These are phyloP conservation scores for Circinella umbellata DNA, from an alignment of 371 early-diverging fungal species.

Conservation along the genomic window DNA sequence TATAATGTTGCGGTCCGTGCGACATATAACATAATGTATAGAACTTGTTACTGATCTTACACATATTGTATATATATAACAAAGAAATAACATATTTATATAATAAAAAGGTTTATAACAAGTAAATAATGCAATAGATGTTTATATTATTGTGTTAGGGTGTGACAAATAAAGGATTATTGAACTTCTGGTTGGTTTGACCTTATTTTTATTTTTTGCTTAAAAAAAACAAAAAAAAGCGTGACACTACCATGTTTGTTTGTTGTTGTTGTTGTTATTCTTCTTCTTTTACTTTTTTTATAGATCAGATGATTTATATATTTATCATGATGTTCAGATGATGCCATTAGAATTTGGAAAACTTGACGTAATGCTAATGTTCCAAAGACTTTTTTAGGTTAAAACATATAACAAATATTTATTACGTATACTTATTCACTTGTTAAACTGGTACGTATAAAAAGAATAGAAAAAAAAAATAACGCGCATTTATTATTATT, in stretches of 20 bases:
- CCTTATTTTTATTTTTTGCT: too few relatives aligned
- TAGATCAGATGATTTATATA: neutral
- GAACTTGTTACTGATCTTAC: too few relatives aligned
- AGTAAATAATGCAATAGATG: too few relatives aligned
- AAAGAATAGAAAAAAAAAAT: too few relatives aligned
- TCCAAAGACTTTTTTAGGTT: too few relatives aligned
- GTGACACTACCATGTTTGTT: neutral
- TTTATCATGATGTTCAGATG: conserved; percentile 2
- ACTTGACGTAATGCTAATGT: neutral
- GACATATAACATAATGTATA: neutral
- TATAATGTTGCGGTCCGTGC: neutral
- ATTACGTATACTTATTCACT: neutral
- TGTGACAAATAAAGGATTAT: neutral
- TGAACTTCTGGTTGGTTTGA: too few relatives aligned
- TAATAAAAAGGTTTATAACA: too few relatives aligned
- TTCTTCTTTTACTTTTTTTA: too few relatives aligned
- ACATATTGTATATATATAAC: too few relatives aligned
- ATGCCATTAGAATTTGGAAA: conserved; percentile 10
- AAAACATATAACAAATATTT: neutral
- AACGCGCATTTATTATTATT: too few relatives aligned
- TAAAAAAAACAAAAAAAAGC: neutral
- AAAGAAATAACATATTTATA: too few relatives aligned
- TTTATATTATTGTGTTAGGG: neutral
- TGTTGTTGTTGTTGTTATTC: neutral
- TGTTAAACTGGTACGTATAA: too few relatives aligned